Base-by-base conservation (phyloP, 768 basidiomycete species). In the Lactifluus piperatus region DNA sequence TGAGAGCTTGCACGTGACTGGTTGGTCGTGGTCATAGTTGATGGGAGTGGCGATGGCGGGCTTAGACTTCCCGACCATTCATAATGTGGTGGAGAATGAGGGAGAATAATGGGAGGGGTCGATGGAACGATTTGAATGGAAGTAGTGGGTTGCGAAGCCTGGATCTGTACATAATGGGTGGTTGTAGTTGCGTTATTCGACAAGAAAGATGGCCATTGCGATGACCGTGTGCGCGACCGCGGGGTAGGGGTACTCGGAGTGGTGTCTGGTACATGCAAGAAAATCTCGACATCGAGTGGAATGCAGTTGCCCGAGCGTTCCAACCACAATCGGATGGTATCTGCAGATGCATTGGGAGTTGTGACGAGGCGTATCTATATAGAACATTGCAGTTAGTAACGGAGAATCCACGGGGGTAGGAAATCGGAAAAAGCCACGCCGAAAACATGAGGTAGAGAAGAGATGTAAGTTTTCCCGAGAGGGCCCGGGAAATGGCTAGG, bases 231-330 rank as follows among this genome's bases (percentile, higher is more conserved):
- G 22, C 62, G 60, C n/a, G 58, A 34, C 27, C 58, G 57, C 44
- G 60, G 22, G 39, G 51, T 16, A 18, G 54, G 47, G 36, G 61
- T 24, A 37, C 39, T 66, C 51, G 41, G 69, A 64, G 4, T 66
- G 45, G 62, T 30, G 10, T 34, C 43, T 54, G 64, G 66, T 10
- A 84, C 79, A 36, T 82, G 83, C 39, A 91, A 73, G 68, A 82
- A 84, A 48, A 91, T 88, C 68, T 90, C 87, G 59, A 91, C 87
- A 68, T 90, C 89, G 9, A 91, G 77, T 6, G 88, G 84, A 6
- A 84, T 81, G 5, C 71, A 77, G 52, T 76, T 73, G 18, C 89
- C 89, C 13, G 89, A 86, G 27, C 88, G 83, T 69, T 90, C 88
- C 0, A 91, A 77, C 88, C 89, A 91, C 11, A 91, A 77, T 8